Evolutionary conservation across 140 eudicot genomes (phyloP), one percentile per base, ranked within the genome.

Genomic region (Stevia rebaudiana): DNA sequence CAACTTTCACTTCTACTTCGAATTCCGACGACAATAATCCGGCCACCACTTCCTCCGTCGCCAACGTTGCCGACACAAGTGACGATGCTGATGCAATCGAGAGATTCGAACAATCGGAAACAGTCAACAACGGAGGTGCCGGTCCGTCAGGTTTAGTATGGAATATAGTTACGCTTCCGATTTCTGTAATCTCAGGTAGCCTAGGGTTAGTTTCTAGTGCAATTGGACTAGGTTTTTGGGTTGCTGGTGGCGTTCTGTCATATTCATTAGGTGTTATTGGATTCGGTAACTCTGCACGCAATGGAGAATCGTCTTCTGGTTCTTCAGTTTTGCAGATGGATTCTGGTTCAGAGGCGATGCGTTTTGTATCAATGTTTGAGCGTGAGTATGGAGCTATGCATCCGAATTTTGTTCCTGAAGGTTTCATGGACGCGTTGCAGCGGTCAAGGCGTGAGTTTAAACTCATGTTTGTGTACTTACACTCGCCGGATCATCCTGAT

Each of bases 361-460:
- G 59, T 28, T 89, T 89, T n/a, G 89, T 89, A 5, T 51, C 78
- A 8, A 65, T 52, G 41, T 89, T 89, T 11, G 94, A 89, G 82
- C 76, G 85, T 69, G 92, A 81, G 55, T 83, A 72, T 58, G 94
- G 95, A 22, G 51, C 69, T 10, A 22, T 21, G 16, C 63, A 64
- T 44, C 88, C 79, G 61, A 78, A 74, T 72, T 89, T 89, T 8
- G 94, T 86, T 22, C 66, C 57, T 1, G 94, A 89, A 49, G 82
- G 97, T 44, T 90, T 90, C 67, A 84, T 84, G 94, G 95, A 90
- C 21, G 94, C 86, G 15, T 68, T 90, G 63, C 95, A 90, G 76
- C 57, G 79, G 68, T 90, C 97, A 11, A 79, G 94, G 61, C 80
- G 67, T 0, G 94, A 70, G 75, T 84, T 65, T 63, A 90, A 87